phyloP scores from a whole-genome alignment of 805 yeast genomes.

The Grigorovia jiainica region DNA sequence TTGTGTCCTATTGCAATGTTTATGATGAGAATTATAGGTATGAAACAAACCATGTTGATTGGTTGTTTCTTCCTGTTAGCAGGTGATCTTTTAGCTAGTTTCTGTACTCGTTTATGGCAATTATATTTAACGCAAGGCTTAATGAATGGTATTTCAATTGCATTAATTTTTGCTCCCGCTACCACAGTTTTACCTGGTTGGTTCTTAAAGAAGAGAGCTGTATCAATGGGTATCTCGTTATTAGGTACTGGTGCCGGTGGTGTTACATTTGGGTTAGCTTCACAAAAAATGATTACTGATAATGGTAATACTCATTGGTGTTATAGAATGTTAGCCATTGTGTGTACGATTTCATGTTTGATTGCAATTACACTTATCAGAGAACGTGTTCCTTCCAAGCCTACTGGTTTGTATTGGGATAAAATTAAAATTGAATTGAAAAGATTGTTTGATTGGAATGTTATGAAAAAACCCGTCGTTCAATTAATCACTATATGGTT shows the following conservation, averaged over 20 bases:
- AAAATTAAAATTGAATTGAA: conserved; percentile 20
- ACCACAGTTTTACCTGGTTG: conserved; percentile 57
- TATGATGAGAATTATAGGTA: conserved; percentile 40
- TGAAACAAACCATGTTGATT: conserved; percentile 36
- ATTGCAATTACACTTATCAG: conserved; percentile 36
- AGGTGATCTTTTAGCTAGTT: conserved; percentile 53
- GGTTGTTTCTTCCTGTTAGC: conserved; percentile 46
- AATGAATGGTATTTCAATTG: conserved; percentile 42
- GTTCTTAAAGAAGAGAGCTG: conserved; percentile 54
- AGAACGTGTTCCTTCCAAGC: conserved; percentile 34
- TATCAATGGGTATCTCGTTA: conserved; percentile 41
- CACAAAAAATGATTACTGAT: conserved; percentile 33
- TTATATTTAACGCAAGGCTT: conserved; percentile 61
- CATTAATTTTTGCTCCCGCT: conserved; percentile 50
- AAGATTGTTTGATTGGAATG: conserved; percentile 11
- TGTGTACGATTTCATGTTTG: conserved; percentile 29
- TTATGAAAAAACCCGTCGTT: conserved; percentile 19
- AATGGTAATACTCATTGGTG: conserved; percentile 41
- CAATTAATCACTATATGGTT: conserved; percentile 31
- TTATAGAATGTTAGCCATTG: conserved; percentile 35
- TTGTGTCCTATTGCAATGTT: conserved; percentile 49
- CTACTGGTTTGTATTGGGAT: conserved; percentile 20
- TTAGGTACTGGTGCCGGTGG: conserved; percentile 50
- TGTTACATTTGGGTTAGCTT: conserved; percentile 33
- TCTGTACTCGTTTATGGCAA: conserved; percentile 52